Evolutionary conservation across 2,329 filamentous ascomycete species (phyloP), one percentile per base, ranked within the genome.

Genomic region (Pseudocercospora crystallina): DNA sequence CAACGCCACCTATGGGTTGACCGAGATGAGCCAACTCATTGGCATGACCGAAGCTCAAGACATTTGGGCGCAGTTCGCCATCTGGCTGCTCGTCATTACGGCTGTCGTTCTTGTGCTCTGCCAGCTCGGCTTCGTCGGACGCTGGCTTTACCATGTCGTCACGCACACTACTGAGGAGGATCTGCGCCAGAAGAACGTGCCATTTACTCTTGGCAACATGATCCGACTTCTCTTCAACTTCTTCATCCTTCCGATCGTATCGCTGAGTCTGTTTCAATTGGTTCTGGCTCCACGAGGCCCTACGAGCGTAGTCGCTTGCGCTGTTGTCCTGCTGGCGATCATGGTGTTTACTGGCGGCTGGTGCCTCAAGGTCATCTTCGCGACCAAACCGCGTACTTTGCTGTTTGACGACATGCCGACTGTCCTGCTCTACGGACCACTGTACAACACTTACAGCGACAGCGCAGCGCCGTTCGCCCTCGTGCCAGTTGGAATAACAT

Each of bases 381-480:
- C 78, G 17, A 94, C 89, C 1, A 85, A 87, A 57, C 91, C 91
- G 5, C 85, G 90, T 54, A 87, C 90, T 1, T 87, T 90, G 59
- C 78, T 99, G 8, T 99, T 96, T 68, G 94, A 99, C 70, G 90
- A 97, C 64, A 78, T 99, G 42, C 84, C 90, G 5, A 96, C 90
- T 0, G 84, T 97, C 8, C 78, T 99, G 2, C 80, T 90, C 1
- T 97, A 96, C 62, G 94, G 94, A 0, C 90, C 94, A 5, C 76
- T 99, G 7, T 99, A 99, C 66, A 99, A 99, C 72, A 99, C 94
- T 0, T 97, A 95, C 69, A 94, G 89, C 17, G 94, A 99, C 68
- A 88, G 92, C 67, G 90, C 90, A 0, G 89, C 92, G 7, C 85
- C 89, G 0, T 99, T 95, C 69, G 90, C 92, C 5, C 79, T 96